A percentile compares a stretch with the other conserved stretches of the same genome.
These are phyloP conservation scores for Prunus persica DNA, from an alignment of 306 rosid species.

Conservation along the genomic window Prunus_persica_NCBIv2 NC_034009.1:45538001-45538500, in stretches of 20 bases:
- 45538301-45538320: slow-evolving; percentile 79
- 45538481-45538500: slow-evolving; percentile 34
- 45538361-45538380: slow-evolving; percentile 29
- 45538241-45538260: slow-evolving; percentile 81
- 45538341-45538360: slow-evolving; percentile 53
- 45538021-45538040: slow-evolving; percentile 89
- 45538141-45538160: slow-evolving; percentile 44
- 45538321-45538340: slow-evolving; percentile 51
- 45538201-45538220: too few relatives aligned
- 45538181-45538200: too few relatives aligned
- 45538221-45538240: not conserved
- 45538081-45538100: slow-evolving; percentile 94
- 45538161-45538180: not conserved
- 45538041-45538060: slow-evolving; percentile 99
- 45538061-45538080: slow-evolving; percentile 99
- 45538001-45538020: slow-evolving; percentile 99
- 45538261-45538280: slow-evolving; percentile 95
- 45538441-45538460: slow-evolving; percentile 72
- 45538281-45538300: slow-evolving; percentile 72
- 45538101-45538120: slow-evolving; percentile 89
- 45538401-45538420: slow-evolving; percentile 61
- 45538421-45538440: slow-evolving; percentile 76
- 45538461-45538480: slow-evolving; percentile 93
- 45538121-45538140: slow-evolving; percentile 98
- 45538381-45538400: slow-evolving; percentile 29